A percentile compares a stretch with the other conserved stretches of the same genome.
Evolutionary conservation across 257 asterid genomes (phyloP).

Genomic region (Solanum okadae): DNA sequence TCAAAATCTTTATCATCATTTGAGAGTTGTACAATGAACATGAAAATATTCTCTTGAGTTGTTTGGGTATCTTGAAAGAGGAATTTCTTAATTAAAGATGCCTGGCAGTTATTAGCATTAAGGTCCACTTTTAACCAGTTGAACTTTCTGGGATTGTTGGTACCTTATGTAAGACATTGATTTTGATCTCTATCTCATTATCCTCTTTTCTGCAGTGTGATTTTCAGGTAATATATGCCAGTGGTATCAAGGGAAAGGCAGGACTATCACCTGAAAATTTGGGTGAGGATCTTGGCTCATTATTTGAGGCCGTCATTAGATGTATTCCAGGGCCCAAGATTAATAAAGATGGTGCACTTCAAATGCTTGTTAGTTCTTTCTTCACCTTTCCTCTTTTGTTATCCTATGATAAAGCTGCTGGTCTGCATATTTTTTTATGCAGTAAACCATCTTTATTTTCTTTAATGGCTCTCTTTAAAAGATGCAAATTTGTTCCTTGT

Average conservation of each 20-base stretch:
- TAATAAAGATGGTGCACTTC: constrained; percentile 86
- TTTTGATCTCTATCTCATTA: neutral
- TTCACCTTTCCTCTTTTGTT: neutral
- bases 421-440: neutral
- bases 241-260: constrained; percentile 93
- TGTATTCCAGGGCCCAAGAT: constrained; percentile 96
- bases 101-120: neutral
- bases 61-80: neutral
- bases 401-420: neutral
- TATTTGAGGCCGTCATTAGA: constrained; percentile 78
- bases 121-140: neutral
- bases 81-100: neutral
- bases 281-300: constrained; percentile 94
- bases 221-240: constrained; percentile 94
- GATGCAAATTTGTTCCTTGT: neutral
- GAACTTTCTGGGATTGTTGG: neutral
- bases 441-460: neutral
- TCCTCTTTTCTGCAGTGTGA: constrained; percentile 65
- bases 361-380: constrained; percentile 78
- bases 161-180: neutral
- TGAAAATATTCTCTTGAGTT: neutral
- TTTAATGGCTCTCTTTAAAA: neutral
- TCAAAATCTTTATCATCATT: neutral
- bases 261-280: constrained; percentile 87
- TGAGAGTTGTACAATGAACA: neutral